A percentile compares a stretch with the other conserved stretches of the same genome.
Conservation (phyloP, 257 asterid species). For the Plantago elongata region DNA sequence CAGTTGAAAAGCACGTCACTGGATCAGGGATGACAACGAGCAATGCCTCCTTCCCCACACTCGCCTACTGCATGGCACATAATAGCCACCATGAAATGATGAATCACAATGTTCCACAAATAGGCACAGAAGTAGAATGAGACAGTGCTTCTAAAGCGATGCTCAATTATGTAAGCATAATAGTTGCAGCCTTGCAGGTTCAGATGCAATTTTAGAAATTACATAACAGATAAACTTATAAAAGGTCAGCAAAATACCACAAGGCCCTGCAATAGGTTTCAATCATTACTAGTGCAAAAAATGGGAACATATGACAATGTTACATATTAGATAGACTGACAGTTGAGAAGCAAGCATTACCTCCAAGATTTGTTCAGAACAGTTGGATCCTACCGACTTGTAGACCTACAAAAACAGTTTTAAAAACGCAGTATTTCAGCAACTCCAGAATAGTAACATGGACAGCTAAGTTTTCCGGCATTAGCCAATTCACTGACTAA, state of each 20-base stretch:
- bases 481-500: no score
- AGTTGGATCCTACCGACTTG: slow-evolving; percentile 63
- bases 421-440: slow-evolving; percentile 2
- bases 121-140: slow-evolving; percentile 5
- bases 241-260: no score
- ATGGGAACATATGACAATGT: slow-evolving; percentile 2
- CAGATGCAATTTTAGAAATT: no score
- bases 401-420: slow-evolving; percentile 52
- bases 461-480: not conserved
- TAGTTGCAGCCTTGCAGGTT: no score
- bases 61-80: slow-evolving; percentile 62
- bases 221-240: no score
- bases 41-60: slow-evolving; percentile 56
- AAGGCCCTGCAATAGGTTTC: no score
- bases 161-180: no score
- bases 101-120: slow-evolving; percentile 2
- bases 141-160: no score
- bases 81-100: slow-evolving; percentile 30
- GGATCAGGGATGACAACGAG: slow-evolving; percentile 92
- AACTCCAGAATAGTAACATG: not conserved
- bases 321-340: not conserved
- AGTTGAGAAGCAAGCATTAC: slow-evolving; percentile 29
- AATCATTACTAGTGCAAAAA: not conserved
- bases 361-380: slow-evolving; percentile 67
- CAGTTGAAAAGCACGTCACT: slow-evolving; percentile 93